A percentile compares a stretch with the other conserved stretches of the same genome.
Conservation (phyloP, 257 asterid species). For the Nicotiana paniculata region DNA sequence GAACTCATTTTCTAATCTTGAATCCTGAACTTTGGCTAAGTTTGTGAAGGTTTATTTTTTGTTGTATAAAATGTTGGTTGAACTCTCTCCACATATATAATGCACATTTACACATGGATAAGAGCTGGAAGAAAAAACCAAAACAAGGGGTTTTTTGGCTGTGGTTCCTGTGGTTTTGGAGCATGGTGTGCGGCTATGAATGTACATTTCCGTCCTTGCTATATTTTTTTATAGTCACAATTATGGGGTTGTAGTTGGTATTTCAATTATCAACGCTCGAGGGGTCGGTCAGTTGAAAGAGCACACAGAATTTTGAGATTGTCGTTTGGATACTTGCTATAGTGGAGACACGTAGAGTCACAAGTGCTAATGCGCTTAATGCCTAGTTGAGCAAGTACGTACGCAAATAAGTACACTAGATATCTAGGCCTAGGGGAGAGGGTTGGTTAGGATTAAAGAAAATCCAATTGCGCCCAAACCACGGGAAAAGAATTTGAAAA, state of each 20-base stretch:
- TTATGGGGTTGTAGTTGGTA: neutral
- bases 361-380: no score
- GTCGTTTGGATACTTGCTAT: neutral
- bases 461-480: neutral
- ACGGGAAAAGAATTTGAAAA: neutral
- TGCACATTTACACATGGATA: no score
- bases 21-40: neutral
- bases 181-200: neutral
- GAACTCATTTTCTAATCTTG: slow-evolving; percentile 17
- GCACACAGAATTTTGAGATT: neutral
- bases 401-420: no score
- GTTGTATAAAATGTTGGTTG: neutral
- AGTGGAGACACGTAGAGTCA: no score
- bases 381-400: no score
- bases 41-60: no score
- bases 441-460: neutral
- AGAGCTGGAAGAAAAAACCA: no score
- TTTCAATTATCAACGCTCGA: neutral
- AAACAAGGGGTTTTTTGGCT: neutral
- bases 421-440: neutral
- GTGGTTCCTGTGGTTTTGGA: neutral
- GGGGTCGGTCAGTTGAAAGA: neutral
- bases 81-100: neutral
- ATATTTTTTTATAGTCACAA: neutral
- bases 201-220: neutral